These are phyloP conservation scores for Leucosporidium yakuticum DNA, from an alignment of 768 basidiomycete genomes.

Conservation along the genomic window DNA sequence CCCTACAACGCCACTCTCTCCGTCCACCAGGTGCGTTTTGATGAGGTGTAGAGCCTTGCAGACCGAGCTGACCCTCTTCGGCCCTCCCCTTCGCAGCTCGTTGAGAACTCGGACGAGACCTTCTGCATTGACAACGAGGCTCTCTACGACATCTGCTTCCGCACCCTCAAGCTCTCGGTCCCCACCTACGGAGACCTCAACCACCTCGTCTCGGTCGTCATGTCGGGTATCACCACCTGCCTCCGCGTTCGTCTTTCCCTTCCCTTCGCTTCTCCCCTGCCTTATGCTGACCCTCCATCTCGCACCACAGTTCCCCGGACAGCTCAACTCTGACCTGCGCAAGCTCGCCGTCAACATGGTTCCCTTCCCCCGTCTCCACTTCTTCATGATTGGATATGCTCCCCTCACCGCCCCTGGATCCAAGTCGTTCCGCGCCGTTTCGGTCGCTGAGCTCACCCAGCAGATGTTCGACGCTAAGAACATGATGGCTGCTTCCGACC, in stretches of 20 bases:
- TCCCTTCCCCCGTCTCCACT: conserved; percentile 68
- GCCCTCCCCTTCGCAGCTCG: conserved; percentile 55
- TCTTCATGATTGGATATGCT: conserved; percentile 92
- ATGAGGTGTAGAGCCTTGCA: too few species aligned
- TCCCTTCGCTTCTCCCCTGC: background rate
- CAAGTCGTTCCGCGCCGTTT: conserved; percentile 56
- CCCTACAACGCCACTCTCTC: conserved; percentile 99
- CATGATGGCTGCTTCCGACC: conserved; percentile 99
- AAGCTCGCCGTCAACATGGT: conserved; percentile 99
- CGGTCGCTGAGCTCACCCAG: conserved; percentile 62
- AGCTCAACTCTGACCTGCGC: conserved; percentile 95
- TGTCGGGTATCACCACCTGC: conserved; percentile 98
- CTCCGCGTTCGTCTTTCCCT: conserved; percentile 54
- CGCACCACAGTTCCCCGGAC: conserved; percentile 73
- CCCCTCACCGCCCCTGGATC: conserved; percentile 73
- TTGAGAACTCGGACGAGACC: conserved; percentile 99
- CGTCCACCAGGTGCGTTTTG: conserved; percentile 58
- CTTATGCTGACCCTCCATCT: background rate
- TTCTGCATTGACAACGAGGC: conserved; percentile 99
- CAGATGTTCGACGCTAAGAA: conserved; percentile 69
- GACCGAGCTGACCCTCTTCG: too few species aligned
- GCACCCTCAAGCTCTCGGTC: conserved; percentile 82
- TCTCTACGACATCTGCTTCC: conserved; percentile 14
- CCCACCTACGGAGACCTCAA: conserved; percentile 98
- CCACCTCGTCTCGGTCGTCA: conserved; percentile 94